phyloP scores from a whole-genome alignment of 176 grass and related monocot genomes.

The Oryza meridionalis region DNA sequence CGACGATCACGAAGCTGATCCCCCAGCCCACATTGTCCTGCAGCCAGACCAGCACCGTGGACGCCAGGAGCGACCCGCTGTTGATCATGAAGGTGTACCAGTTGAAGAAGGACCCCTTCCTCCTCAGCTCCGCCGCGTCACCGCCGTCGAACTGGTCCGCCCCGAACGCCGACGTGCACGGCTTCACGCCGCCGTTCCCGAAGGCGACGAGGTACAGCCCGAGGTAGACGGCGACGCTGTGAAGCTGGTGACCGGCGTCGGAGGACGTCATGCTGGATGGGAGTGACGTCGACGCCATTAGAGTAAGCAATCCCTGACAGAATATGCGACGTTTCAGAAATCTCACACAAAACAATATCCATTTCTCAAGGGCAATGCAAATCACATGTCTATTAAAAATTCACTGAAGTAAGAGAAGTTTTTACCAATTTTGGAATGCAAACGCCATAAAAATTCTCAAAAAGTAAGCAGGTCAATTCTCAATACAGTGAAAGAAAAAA shows the following conservation, averaged over 20 bases:
- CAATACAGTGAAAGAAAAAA: too few relatives aligned
- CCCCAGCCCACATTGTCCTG: background rate
- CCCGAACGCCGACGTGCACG: conserved; percentile 40
- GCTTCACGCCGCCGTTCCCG: conserved; percentile 40
- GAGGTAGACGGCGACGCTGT: conserved; percentile 16
- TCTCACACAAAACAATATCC: too few relatives aligned
- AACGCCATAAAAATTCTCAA: too few relatives aligned
- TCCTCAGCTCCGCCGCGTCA: conserved; percentile 23
- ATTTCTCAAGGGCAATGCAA: too few relatives aligned
- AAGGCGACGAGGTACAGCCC: conserved; percentile 52
- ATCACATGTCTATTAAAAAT: too few relatives aligned
- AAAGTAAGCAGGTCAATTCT: too few relatives aligned
- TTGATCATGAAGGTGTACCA: background rate
- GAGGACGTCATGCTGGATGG: background rate
- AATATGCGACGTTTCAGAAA: background rate
- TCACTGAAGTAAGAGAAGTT: too few relatives aligned
- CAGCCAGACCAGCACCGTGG: background rate
- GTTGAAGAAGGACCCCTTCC: background rate
- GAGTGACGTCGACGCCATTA: background rate
- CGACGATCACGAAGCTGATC: background rate
- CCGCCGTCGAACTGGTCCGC: conserved; percentile 49
- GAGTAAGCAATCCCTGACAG: conserved; percentile 34
- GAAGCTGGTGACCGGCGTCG: background rate
- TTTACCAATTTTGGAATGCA: too few relatives aligned
- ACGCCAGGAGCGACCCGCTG: background rate